Conservation (phyloP, 2,329 filamentous ascomycete genomes). For the Phaeomoniella chlamydospora region DNA sequence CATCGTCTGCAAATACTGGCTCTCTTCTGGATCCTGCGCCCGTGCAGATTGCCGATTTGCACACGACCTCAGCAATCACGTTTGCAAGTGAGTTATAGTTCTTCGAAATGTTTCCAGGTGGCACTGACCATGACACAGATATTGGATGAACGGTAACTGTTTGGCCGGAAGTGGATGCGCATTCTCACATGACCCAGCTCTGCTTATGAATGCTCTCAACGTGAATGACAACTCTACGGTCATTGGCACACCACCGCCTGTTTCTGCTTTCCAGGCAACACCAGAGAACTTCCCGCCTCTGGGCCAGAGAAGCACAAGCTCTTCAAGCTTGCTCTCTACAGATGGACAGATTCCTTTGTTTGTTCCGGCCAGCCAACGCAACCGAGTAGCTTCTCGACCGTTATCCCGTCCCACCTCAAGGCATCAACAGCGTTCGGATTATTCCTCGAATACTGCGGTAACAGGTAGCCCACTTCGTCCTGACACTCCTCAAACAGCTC, state of each 20-base stretch:
- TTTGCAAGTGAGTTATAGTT: constrained; percentile 73
- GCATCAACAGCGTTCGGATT: constrained; percentile 43
- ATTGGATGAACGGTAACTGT: constrained; percentile 93
- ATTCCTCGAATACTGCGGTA: neutral
- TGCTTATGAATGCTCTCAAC: constrained; percentile 60
- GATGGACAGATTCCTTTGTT: constrained; percentile 35
- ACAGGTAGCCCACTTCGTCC: constrained; percentile 5
- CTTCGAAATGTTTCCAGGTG: constrained; percentile 6
- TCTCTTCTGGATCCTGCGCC: constrained; percentile 89
- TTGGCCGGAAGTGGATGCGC: constrained; percentile 87
- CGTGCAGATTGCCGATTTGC: constrained; percentile 94
- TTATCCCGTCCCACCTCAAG: constrained; percentile 76
- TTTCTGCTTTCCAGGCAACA: constrained; percentile 61
- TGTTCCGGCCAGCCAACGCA: constrained; percentile 11
- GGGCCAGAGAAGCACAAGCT: neutral
- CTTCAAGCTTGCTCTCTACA: neutral
- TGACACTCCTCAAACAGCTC: constrained; percentile 49
- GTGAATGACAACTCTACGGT: constrained; percentile 51
- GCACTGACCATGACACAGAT: constrained; percentile 38
- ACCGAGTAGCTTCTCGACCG: constrained; percentile 39
- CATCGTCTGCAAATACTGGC: constrained; percentile 92
- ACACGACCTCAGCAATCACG: constrained; percentile 85
- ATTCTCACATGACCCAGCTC: constrained; percentile 89
- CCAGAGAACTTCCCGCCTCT: constrained; percentile 56
- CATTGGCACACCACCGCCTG: constrained; percentile 38